Evolutionary conservation across 805 yeast species (phyloP), one percentile per base, ranked within the genome.

Genomic region (Suhomyces xylopsoci): DNA sequence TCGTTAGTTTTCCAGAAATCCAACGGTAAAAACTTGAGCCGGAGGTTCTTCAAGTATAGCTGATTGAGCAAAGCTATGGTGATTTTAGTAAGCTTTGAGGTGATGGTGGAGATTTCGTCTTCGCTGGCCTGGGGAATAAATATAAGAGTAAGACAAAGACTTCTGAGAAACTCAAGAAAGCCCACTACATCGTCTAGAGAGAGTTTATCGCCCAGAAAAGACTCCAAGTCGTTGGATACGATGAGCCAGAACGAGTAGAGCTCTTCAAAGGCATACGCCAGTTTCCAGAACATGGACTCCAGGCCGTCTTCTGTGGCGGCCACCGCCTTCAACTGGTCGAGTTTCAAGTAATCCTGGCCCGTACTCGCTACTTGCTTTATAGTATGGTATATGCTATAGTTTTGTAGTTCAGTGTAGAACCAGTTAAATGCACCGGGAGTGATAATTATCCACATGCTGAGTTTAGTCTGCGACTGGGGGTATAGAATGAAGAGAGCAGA

Each of bases 151-250:
- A 84, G 73, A 30, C 83, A 79, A 19, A 83, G 65, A 25, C 69
- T 68, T 54, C 80, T 81, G 48, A 86, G 67, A 52, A 86, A 82
- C 2, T 58, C 50, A 2, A 83, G 67, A 49, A 85, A 73, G 0
- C 67, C 59, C 2, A 56, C 53, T 15, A 80, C 78, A 44, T 77
- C 76, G 2, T 61, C 71, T 49, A 62, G 56, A 5, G 68, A 58
- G 14, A 84, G 65, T 32, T 81, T 72, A 19, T 76, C 77, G 6
- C 66, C 69, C 9, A 63, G 65, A 51, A 80, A 78, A 46, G 85
- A 67, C 57, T 85, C 92, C 9, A 72, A 68, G 61, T 88, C 96
- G 57, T 82, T 85, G 2, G 88, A 79, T 7, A 88, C 82, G 24
- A 82, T 77, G 42, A 88, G 66, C 81, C 88, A 81, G 59, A 84